Evolutionary conservation across 225 moss, liverwort and hornwort species (phyloP).

Genomic region (Rhytidiadelphus loreus): DNA sequence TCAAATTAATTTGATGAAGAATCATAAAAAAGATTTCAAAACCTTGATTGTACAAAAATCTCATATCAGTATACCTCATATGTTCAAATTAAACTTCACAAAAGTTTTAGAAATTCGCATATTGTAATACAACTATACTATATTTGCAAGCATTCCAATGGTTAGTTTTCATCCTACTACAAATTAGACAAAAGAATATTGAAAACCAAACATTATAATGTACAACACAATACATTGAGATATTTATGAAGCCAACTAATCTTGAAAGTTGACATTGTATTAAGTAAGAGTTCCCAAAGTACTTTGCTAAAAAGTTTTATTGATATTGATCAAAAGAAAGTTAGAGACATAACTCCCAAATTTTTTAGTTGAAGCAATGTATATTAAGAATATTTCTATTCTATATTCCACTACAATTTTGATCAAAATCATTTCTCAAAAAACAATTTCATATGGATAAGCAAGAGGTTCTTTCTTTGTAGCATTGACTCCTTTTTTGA

Average conservation of each 20-base stretch:
- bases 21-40: neutral
- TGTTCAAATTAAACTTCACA: neutral
- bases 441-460: neutral
- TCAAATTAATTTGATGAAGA: neutral
- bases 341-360: neutral
- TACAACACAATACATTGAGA: neutral
- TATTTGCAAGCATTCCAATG: neutral
- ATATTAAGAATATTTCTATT: too few relatives aligned
- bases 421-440: too few relatives aligned
- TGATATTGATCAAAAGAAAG: too few relatives aligned
- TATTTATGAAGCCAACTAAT: neutral
- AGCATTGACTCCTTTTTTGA: rapidly evolving
- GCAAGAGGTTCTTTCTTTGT: too few relatives aligned
- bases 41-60: too few relatives aligned
- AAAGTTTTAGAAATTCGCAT: neutral
- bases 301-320: too few relatives aligned
- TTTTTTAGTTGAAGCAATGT: too few relatives aligned
- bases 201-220: too few relatives aligned
- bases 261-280: neutral
- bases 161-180: too few relatives aligned
- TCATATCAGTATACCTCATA: neutral
- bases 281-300: neutral
- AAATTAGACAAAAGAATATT: neutral
- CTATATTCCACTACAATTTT: neutral
- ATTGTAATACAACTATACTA: neutral